These are phyloP conservation scores for Populus tremula DNA, from an alignment of 345 rosid species.

Conservation along the genomic window DNA sequence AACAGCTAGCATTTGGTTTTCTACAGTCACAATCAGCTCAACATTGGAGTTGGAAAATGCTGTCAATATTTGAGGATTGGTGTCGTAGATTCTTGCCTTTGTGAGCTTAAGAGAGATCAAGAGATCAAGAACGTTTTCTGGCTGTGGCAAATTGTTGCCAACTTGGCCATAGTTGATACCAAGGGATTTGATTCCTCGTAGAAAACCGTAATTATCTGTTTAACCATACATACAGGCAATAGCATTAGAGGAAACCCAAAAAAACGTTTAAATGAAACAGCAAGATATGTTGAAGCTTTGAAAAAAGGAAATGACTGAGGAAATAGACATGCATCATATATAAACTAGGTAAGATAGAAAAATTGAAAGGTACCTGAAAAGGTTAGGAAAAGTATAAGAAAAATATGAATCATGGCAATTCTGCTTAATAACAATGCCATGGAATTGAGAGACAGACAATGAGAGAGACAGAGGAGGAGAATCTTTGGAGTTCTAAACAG, in stretches of 20 bases:
- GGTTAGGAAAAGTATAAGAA: constrained; percentile 39
- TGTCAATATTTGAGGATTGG: constrained; percentile 68
- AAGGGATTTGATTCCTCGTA: constrained; percentile 48
- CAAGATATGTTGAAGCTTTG: not conserved
- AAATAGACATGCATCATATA: not conserved
- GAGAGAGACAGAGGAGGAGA: constrained; percentile 7
- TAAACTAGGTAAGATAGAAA: not conserved
- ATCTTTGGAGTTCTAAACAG: constrained; percentile 25
- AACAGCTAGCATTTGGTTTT: constrained; percentile 59
- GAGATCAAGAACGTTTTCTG: constrained; percentile 65
- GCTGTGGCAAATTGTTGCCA: constrained; percentile 69
- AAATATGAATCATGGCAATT: constrained; percentile 26
- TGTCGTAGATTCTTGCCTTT: constrained; percentile 80
- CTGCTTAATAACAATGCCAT: constrained; percentile 32
- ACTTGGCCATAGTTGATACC: constrained; percentile 96
- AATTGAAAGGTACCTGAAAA: constrained; percentile 42
- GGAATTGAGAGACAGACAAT: constrained; percentile 6
- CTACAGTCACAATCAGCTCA: constrained; percentile 76
- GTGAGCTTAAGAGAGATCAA: constrained; percentile 56
- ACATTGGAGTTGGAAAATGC: constrained; percentile 71
- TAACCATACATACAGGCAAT: not conserved
- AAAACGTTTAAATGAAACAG: not conserved
- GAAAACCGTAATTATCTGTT: constrained; percentile 41
- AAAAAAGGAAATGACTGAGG: not conserved
- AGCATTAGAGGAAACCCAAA: not conserved